Evolutionary conservation across 106 monocot genomes (phyloP).

Genomic region (Vanilla planifolia): DNA sequence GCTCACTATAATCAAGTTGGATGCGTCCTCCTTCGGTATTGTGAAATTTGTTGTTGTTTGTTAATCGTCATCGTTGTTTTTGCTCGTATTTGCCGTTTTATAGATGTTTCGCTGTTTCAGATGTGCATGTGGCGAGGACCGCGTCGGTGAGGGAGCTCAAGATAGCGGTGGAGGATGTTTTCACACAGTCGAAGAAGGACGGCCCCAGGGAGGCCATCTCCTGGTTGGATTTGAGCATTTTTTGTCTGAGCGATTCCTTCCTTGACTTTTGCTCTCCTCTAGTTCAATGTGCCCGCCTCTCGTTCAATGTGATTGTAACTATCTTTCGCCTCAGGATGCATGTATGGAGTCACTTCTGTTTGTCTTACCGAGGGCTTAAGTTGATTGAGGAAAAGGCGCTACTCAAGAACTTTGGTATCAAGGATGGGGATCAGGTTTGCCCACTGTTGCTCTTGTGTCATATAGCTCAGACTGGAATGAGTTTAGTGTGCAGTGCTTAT

Average conservation of each 20-base stretch:
- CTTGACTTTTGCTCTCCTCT: neutral
- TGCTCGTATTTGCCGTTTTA: no score
- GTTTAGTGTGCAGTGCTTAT: neutral
- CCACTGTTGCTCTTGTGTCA: neutral
- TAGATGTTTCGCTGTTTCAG: slow-evolving; percentile 10
- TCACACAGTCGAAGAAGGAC: slow-evolving; percentile 5
- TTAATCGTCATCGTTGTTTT: neutral
- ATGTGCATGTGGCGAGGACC: slow-evolving; percentile 26
- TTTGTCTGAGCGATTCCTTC: neutral
- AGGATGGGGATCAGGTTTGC: slow-evolving; percentile 65
- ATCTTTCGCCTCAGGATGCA: slow-evolving; percentile 64
- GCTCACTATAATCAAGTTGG: slow-evolving; percentile 44
- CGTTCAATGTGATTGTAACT: neutral
- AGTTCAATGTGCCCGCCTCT: neutral
- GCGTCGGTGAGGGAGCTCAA: slow-evolving; percentile 36
- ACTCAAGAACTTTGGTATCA: slow-evolving; percentile 37
- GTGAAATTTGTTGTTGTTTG: neutral
- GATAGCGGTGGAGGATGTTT: slow-evolving; percentile 37
- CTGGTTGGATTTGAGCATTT: slow-evolving; percentile 10
- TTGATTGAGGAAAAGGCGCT: slow-evolving; percentile 36
- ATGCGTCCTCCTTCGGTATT: slow-evolving; percentile 37
- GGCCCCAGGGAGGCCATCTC: slow-evolving; percentile 1
- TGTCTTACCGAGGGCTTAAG: slow-evolving; percentile 41
- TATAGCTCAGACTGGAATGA: neutral
- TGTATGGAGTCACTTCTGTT: slow-evolving; percentile 79